Percentiles rank a stretch among this genome's conserved stretches.
Conservation (phyloP, 2,329 filamentous ascomycete genomes). For the Pseudonectria foliicola region DNA sequence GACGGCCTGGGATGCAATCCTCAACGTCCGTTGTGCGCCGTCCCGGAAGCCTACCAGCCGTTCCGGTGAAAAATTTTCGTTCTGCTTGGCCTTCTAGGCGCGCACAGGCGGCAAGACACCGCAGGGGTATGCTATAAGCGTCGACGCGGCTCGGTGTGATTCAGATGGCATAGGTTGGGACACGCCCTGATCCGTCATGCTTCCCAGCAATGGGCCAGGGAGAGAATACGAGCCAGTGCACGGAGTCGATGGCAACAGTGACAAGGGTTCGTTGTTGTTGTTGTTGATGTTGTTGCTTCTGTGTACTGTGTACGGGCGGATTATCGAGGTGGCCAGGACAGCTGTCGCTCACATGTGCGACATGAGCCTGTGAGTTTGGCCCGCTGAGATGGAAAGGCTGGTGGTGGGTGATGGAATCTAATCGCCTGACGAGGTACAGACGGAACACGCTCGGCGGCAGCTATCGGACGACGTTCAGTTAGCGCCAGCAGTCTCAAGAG, state of each 20-base stretch:
- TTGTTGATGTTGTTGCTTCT: constrained; percentile 7
- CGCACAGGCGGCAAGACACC: constrained; percentile 21
- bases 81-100: constrained; percentile 23
- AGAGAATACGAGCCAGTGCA: constrained; percentile 22
- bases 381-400: too few species aligned
- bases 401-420: too few species aligned
- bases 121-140: constrained; percentile 15
- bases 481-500: constrained; percentile 5
- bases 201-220: constrained; percentile 2
- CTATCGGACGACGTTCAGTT: too few species aligned
- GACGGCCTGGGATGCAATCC: constrained; percentile 23
- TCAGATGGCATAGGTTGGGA: constrained; percentile 18
- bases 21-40: constrained; percentile 14
- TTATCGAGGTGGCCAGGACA: too few species aligned
- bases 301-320: too few species aligned
- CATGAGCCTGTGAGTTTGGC: constrained; percentile 11
- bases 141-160: constrained; percentile 21
- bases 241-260: constrained; percentile 5
- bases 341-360: constrained; percentile 10
- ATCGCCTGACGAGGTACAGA: too few species aligned
- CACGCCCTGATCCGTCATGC: constrained; percentile 12
- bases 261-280: background rate
- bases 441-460: too few species aligned
- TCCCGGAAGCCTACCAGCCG: constrained; percentile 20
- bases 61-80: constrained; percentile 26